Evolutionary conservation across 176 grass and related monocot genomes (phyloP).

Genomic region (Carex kokanica): DNA sequence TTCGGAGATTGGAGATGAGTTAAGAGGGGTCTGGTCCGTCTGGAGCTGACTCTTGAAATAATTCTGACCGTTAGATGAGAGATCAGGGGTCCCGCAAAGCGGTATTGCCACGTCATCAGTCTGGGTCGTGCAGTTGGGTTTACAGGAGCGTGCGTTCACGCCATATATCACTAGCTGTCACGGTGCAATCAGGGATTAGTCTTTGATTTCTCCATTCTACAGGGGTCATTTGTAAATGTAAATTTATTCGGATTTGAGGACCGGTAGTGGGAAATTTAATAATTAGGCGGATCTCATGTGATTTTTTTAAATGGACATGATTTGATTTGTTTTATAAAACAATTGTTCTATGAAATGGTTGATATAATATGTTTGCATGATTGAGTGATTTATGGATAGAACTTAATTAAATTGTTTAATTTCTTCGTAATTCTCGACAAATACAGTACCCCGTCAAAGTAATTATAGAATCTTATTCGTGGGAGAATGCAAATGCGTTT

Average conservation of each 20-base stretch:
- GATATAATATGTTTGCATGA: neutral
- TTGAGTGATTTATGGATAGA: neutral
- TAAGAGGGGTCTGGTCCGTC: too few relatives aligned
- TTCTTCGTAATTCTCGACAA: neutral
- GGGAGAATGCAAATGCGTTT: too few relatives aligned
- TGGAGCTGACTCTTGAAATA: neutral
- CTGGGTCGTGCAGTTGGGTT: neutral
- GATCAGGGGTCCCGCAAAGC: neutral
- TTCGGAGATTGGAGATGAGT: too few relatives aligned
- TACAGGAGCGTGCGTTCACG: neutral
- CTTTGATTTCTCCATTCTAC: neutral
- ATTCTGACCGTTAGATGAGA: neutral
- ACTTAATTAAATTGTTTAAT: neutral
- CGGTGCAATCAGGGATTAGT: neutral
- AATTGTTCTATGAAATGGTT: too few relatives aligned
- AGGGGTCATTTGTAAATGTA: neutral
- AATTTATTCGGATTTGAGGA: neutral
- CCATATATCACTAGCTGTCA: neutral
- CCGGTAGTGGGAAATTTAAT: neutral
- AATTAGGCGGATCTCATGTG: neutral
- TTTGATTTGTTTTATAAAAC: neutral
- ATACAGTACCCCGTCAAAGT: neutral
- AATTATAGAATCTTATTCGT: too few relatives aligned
- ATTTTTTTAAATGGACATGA: neutral
- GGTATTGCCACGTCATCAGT: slow-evolving; percentile 5